These are phyloP conservation scores for Leishmania mexicana DNA, from an alignment of 208 protist species.

Conservation along the genomic window DNA sequence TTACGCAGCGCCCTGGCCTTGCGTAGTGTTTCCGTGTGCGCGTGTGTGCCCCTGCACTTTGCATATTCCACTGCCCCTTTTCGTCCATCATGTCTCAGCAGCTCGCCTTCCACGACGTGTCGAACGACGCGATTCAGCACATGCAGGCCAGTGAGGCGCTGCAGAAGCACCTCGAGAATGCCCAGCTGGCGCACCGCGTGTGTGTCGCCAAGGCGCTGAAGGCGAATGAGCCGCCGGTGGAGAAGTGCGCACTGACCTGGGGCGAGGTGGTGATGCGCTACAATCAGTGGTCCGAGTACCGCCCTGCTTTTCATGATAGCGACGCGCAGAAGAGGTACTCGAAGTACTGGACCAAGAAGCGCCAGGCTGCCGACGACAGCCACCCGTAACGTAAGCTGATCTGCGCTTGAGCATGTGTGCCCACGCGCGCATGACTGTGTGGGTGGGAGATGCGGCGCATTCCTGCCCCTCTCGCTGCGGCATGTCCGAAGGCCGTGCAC, in stretches of 20 bases:
- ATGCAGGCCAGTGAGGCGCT: conserved; percentile 89
- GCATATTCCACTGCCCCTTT: background rate
- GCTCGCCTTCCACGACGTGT: conserved; percentile 81
- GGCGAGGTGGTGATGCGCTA: conserved; percentile 90
- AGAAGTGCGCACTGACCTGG: conserved; percentile 91
- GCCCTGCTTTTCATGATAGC: conserved; percentile 80
- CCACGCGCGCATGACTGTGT: background rate
- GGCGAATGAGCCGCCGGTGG: conserved; percentile 61
- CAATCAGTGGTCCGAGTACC: conserved; percentile 87
- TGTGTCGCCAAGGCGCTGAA: conserved; percentile 89
- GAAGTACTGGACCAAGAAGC: conserved; percentile 91
- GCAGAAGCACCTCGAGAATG: conserved; percentile 87
- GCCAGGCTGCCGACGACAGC: conserved; percentile 63
- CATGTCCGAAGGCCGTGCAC: background rate
- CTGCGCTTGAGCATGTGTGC: background rate
- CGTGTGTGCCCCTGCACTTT: background rate
- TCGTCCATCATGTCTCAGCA: conserved; percentile 44
- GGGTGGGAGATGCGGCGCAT: background rate
- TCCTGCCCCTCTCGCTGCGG: background rate
- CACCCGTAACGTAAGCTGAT: conserved; percentile 38
- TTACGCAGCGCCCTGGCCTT: background rate
- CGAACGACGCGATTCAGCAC: conserved; percentile 62
- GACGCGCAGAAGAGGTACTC: conserved; percentile 69
- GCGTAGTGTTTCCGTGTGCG: background rate
- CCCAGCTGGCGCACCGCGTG: conserved; percentile 86